Evolutionary conservation across 1,284 basidiomycete genomes (phyloP).

Genomic region (Exsudoporus floridanus): DNA sequence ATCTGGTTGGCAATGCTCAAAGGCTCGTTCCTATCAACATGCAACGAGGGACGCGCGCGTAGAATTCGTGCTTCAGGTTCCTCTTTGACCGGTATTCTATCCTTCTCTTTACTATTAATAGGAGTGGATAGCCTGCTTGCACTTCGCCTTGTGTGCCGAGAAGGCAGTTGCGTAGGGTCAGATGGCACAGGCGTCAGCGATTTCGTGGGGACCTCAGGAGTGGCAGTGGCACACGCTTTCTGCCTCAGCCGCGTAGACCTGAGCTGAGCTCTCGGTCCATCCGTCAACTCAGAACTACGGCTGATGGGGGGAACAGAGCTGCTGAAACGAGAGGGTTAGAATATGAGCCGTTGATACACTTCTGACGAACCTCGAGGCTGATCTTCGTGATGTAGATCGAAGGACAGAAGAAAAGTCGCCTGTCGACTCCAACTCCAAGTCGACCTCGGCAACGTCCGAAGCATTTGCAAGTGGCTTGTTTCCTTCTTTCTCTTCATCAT

Average conservation of each 20-base stretch:
- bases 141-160: constrained; percentile 23
- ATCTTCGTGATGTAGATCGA: constrained; percentile 29
- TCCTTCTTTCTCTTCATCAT: constrained; percentile 49
- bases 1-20: constrained; percentile 40
- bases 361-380: constrained; percentile 32
- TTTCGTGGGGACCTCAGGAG: constrained; percentile 25
- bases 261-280: constrained; percentile 37
- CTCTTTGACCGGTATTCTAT: constrained; percentile 46
- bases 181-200: constrained; percentile 26
- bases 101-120: constrained; percentile 37
- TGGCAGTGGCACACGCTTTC: constrained; percentile 41
- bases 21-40: constrained; percentile 37
- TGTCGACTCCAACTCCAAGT: constrained; percentile 47
- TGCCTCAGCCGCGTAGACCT: constrained; percentile 54
- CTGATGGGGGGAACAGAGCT: constrained; percentile 32
- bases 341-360: constrained; percentile 4
- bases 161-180: constrained; percentile 20
- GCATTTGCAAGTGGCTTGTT: constrained; percentile 45
- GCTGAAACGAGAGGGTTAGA: constrained; percentile 12
- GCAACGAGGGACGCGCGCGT: constrained; percentile 44
- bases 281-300: constrained; percentile 20
- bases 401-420: constrained; percentile 38
- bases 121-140: constrained; percentile 34
- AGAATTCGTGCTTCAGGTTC: constrained; percentile 50
- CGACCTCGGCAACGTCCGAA: constrained; percentile 46